Conservation (phyloP, 2,329 filamentous ascomycete species). For the Leptographium flavum region DNA sequence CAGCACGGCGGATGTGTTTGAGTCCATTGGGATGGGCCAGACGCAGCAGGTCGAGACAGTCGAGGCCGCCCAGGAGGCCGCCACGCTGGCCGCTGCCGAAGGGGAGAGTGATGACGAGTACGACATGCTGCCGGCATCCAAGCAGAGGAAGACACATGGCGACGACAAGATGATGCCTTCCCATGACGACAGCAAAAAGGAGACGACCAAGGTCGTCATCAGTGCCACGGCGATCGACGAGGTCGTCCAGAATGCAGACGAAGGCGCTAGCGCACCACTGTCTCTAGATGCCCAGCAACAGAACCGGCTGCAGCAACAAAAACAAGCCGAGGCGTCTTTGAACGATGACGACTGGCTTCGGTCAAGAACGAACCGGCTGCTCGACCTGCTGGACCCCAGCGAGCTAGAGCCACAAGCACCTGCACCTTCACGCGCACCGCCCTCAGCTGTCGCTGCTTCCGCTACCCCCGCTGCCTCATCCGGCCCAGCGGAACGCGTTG, state of each 20-base stretch:
- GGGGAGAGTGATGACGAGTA: conserved; percentile 64
- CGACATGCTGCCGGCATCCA: conserved; percentile 46
- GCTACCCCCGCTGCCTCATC: too few relatives aligned
- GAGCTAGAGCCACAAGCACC: conserved; percentile 22
- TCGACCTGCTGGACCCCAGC: conserved; percentile 71
- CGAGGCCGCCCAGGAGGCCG: background rate
- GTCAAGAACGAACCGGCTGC: conserved; percentile 70
- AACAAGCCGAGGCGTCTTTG: conserved; percentile 17
- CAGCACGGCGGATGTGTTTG: conserved; percentile 10
- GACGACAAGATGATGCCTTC: background rate
- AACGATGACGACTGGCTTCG: conserved; percentile 87
- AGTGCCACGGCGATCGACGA: conserved; percentile 8
- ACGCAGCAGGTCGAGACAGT: background rate
- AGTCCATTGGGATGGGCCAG: background rate
- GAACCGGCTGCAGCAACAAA: background rate
- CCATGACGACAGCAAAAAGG: conserved; percentile 1
- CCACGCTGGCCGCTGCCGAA: conserved; percentile 19
- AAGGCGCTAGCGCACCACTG: background rate
- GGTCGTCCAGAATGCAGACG: conserved; percentile 2
- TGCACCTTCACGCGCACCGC: conserved; percentile 3
- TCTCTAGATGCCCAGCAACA: background rate
- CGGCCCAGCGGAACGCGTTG: too few relatives aligned
- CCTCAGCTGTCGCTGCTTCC: too few relatives aligned
- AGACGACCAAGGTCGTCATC: conserved; percentile 3
- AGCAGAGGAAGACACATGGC: conserved; percentile 29